These are phyloP conservation scores for Lachnellula subtilissima DNA, from an alignment of 2,329 filamentous ascomycete species.

Conservation along the genomic window DNA sequence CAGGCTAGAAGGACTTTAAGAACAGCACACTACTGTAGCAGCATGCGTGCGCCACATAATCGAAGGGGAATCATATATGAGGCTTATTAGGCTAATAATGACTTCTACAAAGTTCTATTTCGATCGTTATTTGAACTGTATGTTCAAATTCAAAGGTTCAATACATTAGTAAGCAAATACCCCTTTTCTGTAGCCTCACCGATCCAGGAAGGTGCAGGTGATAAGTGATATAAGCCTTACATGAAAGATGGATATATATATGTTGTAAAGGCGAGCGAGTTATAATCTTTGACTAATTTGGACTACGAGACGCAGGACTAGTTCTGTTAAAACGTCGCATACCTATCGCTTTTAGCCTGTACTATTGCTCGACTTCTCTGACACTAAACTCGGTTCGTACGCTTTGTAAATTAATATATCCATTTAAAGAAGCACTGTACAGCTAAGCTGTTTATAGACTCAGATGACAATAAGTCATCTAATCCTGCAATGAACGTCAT, in stretches of 20 bases:
- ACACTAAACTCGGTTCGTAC: too few relatives aligned
- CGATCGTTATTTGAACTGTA: not conserved
- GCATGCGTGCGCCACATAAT: not conserved
- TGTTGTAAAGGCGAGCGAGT: too few relatives aligned
- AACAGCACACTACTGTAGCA: constrained; percentile 1
- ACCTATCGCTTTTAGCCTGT: too few relatives aligned
- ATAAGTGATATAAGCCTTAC: not conserved
- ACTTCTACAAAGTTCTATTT: not conserved
- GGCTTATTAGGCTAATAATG: not conserved
- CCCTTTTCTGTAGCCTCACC: not conserved
- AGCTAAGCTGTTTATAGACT: not conserved
- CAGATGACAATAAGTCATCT: not conserved
- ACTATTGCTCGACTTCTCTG: too few relatives aligned
- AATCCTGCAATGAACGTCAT: not conserved
- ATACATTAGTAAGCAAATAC: not conserved
- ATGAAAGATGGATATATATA: not conserved
- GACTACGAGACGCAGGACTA: too few relatives aligned
- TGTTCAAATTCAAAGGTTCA: not conserved
- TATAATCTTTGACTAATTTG: too few relatives aligned
- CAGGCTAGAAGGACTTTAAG: not conserved
- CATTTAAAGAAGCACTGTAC: not conserved
- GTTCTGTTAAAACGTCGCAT: too few relatives aligned
- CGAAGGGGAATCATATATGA: too few relatives aligned
- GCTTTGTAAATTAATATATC: too few relatives aligned
- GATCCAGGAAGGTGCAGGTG: not conserved